Conservation (phyloP, 1,284 basidiomycete species). For the Malassezia vespertilionis region DNA sequence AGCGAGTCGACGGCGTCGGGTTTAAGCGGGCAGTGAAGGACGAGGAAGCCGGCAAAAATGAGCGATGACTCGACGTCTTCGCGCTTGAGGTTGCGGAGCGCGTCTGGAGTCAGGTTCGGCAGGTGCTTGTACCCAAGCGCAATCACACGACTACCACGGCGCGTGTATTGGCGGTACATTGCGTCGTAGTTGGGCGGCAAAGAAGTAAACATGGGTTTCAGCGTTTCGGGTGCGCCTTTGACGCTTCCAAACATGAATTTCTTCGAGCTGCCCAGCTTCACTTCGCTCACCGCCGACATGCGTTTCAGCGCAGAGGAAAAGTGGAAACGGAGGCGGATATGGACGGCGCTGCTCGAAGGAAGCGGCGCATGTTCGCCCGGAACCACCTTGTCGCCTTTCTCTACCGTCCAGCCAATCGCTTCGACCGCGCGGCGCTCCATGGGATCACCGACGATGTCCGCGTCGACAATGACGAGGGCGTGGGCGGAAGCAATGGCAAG, state of each 20-base stretch:
- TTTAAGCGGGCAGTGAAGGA: constrained; percentile 47
- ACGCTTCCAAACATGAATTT: constrained; percentile 33
- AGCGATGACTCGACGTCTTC: constrained; percentile 37
- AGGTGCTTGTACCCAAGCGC: constrained; percentile 44
- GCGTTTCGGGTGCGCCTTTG: constrained; percentile 45
- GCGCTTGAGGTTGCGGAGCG: constrained; percentile 28
- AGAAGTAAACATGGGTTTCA: constrained; percentile 37
- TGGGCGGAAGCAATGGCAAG: constrained; percentile 86
- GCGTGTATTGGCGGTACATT: constrained; percentile 44
- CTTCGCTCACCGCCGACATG: constrained; percentile 41
- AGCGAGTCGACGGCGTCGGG: constrained; percentile 38
- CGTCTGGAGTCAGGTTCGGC: constrained; percentile 23
- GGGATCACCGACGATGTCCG: constrained; percentile 87
- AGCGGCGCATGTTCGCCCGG: constrained; percentile 15
- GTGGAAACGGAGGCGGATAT: constrained; percentile 43
- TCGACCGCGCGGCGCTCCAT: constrained; percentile 98
- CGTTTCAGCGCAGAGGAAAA: constrained; percentile 46
- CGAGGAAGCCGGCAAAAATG: constrained; percentile 43
- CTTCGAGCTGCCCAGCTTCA: constrained; percentile 22
- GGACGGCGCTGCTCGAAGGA: constrained; percentile 25
- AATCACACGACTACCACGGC: constrained; percentile 41
- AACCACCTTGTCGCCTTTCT: constrained; percentile 54
- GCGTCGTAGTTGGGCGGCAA: constrained; percentile 43
- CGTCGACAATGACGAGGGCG: constrained; percentile 80
- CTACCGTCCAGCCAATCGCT: constrained; percentile 77